phyloP scores from a whole-genome alignment of 805 yeast species.

The Debaryomyces prosopidis region DNA sequence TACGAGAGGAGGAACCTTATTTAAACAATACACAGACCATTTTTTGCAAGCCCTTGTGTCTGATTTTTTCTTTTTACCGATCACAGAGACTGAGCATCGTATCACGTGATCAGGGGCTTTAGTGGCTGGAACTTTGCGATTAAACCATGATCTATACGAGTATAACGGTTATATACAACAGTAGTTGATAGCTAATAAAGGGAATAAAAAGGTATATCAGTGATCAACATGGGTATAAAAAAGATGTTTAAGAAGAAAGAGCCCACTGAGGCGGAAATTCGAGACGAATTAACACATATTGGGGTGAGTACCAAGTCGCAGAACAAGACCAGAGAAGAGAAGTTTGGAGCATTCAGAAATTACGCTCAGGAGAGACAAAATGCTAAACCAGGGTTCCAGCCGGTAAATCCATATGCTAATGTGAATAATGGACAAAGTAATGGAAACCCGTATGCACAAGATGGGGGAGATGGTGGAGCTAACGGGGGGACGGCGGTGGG shows the following conservation, averaged over 20 bases:
- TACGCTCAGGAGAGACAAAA: conserved; percentile 47
- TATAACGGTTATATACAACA: not conserved
- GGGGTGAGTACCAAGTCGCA: conserved; percentile 44
- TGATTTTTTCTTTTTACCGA: not conserved
- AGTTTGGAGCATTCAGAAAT: conserved; percentile 51
- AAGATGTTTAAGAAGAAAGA: conserved; percentile 51
- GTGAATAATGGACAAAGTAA: conserved; percentile 12
- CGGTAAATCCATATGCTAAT: conserved; percentile 44
- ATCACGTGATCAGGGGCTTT: not conserved
- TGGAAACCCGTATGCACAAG: conserved; percentile 10
- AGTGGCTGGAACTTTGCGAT: not conserved
- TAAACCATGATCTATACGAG: not conserved
- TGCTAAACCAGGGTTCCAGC: conserved; percentile 37
- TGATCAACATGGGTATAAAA: conserved; percentile 42
- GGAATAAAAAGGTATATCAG: not conserved
- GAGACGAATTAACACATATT: conserved; percentile 35
- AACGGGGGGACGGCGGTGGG: conserved; percentile 1
- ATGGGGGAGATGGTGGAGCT: not conserved
- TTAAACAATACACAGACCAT: not conserved
- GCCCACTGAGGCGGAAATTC: conserved; percentile 48
- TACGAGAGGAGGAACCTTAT: not conserved
- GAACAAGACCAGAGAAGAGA: conserved; percentile 38
- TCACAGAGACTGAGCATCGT: not conserved
- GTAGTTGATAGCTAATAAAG: not conserved
- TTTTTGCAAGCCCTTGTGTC: not conserved